These are phyloP conservation scores for Protomyces inundatus DNA, from an alignment of 1,139 yeast species.

Conservation along the genomic window DNA sequence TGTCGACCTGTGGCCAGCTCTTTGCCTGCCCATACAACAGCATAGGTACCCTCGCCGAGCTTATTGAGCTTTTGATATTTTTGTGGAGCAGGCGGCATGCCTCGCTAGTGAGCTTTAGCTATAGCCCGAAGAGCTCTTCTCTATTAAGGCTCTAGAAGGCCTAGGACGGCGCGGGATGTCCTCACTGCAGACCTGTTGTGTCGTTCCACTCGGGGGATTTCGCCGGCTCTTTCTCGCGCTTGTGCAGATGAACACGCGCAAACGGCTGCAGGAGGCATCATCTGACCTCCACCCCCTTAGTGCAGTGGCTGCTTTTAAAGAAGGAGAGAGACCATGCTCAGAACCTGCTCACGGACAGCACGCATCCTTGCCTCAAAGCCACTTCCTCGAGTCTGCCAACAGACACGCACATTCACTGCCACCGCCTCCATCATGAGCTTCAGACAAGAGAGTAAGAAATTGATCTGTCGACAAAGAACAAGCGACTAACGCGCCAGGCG, in stretches of 20 bases:
- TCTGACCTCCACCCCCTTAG: neutral
- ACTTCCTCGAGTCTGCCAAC: neutral
- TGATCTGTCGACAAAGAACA: neutral
- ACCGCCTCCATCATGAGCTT: neutral
- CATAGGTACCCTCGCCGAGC: constrained; percentile 99
- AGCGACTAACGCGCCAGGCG: neutral
- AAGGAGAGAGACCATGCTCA: neutral
- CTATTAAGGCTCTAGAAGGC: too few relatives aligned
- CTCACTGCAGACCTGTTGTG: too few relatives aligned
- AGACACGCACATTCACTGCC: neutral
- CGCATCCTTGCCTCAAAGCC: neutral
- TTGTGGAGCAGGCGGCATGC: neutral
- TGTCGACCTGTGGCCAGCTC: constrained; percentile 47
- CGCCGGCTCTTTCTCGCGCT: too few relatives aligned
- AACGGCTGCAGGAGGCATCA: neutral
- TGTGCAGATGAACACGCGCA: too few relatives aligned
- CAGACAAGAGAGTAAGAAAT: neutral
- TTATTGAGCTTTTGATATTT: constrained; percentile 51
- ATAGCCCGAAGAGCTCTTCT: too few relatives aligned
- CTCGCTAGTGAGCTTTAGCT: neutral
- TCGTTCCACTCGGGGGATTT: too few relatives aligned
- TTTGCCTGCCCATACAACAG: constrained; percentile 70
- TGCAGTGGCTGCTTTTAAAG: neutral
- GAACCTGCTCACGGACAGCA: neutral
- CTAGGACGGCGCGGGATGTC: too few relatives aligned